A percentile compares a stretch with the other conserved stretches of the same genome.
Evolutionary conservation across 2,329 filamentous ascomycete genomes (phyloP).

Genomic region (Alternaria gaisen): DNA sequence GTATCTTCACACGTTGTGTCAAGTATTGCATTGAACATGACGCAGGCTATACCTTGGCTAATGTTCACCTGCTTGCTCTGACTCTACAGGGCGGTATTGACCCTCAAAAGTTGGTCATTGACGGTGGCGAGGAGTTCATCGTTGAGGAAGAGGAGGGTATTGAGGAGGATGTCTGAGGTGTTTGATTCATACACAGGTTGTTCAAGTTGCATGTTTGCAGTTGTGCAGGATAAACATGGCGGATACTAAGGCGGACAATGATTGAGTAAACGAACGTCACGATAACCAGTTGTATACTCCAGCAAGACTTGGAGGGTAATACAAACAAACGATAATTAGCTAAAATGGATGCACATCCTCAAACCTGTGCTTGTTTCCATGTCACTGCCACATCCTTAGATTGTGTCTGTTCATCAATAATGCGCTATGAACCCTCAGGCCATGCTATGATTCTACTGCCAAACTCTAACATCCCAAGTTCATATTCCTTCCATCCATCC

Average conservation of each 20-base stretch:
- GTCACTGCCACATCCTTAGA: not conserved
- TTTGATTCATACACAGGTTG: not conserved
- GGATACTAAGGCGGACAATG: not conserved
- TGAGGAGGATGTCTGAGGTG: not conserved
- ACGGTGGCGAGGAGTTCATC: not conserved
- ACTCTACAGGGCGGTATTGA: constrained; percentile 11
- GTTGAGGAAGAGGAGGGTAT: not conserved
- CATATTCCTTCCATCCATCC: not conserved
- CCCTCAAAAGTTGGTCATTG: not conserved
- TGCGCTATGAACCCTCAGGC: not conserved
- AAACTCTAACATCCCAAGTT: not conserved
- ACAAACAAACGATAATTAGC: not conserved
- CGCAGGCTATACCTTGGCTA: constrained; percentile 20
- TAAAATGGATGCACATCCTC: not conserved
- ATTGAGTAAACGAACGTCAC: not conserved
- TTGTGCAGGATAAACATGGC: not conserved
- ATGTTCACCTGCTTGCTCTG: constrained; percentile 23
- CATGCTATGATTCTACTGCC: not conserved
- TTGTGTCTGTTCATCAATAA: not conserved
- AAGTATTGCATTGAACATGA: constrained; percentile 32
- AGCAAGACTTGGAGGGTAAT: not conserved
- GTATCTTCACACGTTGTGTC: constrained; percentile 42
- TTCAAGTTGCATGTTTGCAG: not conserved
- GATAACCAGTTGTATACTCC: not conserved
- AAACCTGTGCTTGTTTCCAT: not conserved